Evolutionary conservation across 1,284 basidiomycete species (phyloP), one percentile per base, ranked within the genome.

Genomic region (Puccinia novopanici): DNA sequence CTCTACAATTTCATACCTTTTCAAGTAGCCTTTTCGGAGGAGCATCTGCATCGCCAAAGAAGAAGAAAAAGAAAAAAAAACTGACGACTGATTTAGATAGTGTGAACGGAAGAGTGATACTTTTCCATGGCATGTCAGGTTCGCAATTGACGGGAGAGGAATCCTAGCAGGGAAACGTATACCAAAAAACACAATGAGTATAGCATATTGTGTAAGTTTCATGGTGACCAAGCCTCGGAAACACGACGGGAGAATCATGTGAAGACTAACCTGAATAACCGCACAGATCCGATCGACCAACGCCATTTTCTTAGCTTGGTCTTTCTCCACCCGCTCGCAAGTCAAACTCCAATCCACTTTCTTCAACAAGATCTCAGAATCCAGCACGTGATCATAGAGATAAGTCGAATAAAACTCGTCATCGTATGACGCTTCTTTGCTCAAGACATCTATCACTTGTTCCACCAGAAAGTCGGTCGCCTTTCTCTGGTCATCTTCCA

Each of bases 1-100:
- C n/a, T n/a, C n/a, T n/a, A 48, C 40, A 70, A n/a, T 4, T 24
- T 27, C 48, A 50, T 4, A 30, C 61, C 19, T 19, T 15, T 17
- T 67, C 5, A 67, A 9, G 22, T 45, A 30, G 19, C 12, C 48
- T 37, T 59, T 48, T 52, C 4, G n/a, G 30, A n/a, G n/a, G n/a
- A n/a, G n/a, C n/a, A n/a, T n/a, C n/a, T n/a, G n/a, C n/a, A n/a
- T n/a, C n/a, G n/a, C n/a, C n/a, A n/a, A n/a, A n/a, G n/a, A 24
- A 45, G 22, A 42, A 42, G 13, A 67, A 67, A 4, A 67, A 40
- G 37, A 55, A 24, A 24, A 73, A 27, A 61, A 61, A 34, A 71
- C 68, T 71, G 50, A 57, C 71, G 50, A 54, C 54, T 73, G 71
- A 73, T 73, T 59, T 37, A 1, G 71, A 73, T 24, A 73, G 15